phyloP scores from a whole-genome alignment of 306 rosid species.

The Lathyrus sativus region DNA sequence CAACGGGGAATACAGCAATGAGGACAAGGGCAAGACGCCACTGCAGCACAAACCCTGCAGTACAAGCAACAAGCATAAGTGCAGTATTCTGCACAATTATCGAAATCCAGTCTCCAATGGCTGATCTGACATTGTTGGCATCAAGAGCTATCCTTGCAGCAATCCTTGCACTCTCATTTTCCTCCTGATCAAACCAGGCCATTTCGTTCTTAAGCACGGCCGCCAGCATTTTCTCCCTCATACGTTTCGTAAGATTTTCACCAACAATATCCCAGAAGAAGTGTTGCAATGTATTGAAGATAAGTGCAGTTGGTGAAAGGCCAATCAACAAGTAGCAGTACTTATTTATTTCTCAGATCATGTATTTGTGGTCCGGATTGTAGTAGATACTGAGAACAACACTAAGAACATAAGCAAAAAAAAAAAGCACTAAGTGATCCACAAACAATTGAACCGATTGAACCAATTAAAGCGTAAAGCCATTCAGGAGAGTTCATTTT shows the following conservation, averaged over 20 bases:
- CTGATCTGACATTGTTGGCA: conserved; percentile 97
- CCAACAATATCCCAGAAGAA: no score
- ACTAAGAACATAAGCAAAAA: conserved; percentile 94
- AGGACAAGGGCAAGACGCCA: no score
- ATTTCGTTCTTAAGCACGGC: conserved; percentile 91
- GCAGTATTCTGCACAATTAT: conserved; percentile 98
- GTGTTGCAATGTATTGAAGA: no score
- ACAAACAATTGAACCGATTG: conserved; percentile 87
- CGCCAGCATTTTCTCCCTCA: conserved; percentile 91
- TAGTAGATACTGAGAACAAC: conserved; percentile 97
- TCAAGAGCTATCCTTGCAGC: conserved; percentile 94
- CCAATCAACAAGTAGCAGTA: no score
- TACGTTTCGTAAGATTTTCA: conserved; percentile 92
- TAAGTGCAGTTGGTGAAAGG: no score
- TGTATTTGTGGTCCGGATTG: conserved; percentile 72
- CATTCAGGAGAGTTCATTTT: no score
- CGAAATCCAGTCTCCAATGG: conserved; percentile 96
- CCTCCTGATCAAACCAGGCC: conserved; percentile 99
- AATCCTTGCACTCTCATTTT: conserved; percentile 92
- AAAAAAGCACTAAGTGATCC: conserved; percentile 97
- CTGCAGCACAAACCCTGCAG: conserved; percentile 96
- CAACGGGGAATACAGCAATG: no score
- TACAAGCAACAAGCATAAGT: conserved; percentile 96
- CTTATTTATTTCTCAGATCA: conserved; percentile 79
- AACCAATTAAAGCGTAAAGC: conserved; percentile 85